These are phyloP conservation scores for Clonostachys rhizophaga DNA, from an alignment of 2,329 filamentous ascomycete genomes.

Conservation along the genomic window DNA sequence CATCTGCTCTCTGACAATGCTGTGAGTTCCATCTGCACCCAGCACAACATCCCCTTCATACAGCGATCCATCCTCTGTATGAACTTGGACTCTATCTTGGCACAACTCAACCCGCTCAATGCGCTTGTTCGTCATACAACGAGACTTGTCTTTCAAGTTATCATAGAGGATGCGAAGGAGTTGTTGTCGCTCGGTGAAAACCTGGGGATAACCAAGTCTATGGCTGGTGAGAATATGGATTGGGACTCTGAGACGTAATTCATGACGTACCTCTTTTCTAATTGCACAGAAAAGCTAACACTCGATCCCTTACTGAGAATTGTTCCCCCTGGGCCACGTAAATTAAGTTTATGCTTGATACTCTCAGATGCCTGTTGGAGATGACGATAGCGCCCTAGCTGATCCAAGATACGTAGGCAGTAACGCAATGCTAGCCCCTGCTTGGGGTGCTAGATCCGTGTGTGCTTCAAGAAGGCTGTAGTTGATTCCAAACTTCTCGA, in stretches of 20 bases:
- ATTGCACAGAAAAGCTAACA: no score
- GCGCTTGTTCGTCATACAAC: slow-evolving; percentile 7
- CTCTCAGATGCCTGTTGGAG: no score
- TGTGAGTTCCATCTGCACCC: slow-evolving; percentile 32
- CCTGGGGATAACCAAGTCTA: slow-evolving; percentile 17
- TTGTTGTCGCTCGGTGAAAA: slow-evolving; percentile 26
- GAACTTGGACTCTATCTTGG: slow-evolving; percentile 11
- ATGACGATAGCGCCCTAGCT: slow-evolving; percentile 27
- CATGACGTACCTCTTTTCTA: no score
- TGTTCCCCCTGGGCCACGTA: no score
- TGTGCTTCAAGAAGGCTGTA: slow-evolving; percentile 43
- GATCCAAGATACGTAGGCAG: slow-evolving; percentile 39
- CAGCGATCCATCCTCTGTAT: slow-evolving; percentile 6
- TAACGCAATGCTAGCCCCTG: slow-evolving; percentile 42
- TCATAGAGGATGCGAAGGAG: slow-evolving; percentile 24
- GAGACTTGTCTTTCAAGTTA: slow-evolving; percentile 18
- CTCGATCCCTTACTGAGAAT: no score
- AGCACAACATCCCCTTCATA: slow-evolving; percentile 16
- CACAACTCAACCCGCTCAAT: slow-evolving; percentile 6
- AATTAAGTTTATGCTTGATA: no score
- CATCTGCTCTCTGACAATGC: slow-evolving; percentile 22
- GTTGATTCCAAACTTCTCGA: slow-evolving; percentile 38
- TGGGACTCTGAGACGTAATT: no score
- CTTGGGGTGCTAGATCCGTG: slow-evolving; percentile 30
- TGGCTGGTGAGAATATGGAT: no score